Evolutionary conservation across 306 rosid genomes (phyloP), one percentile per base, ranked within the genome.

Genomic region (Hippophae rhamnoides): DNA sequence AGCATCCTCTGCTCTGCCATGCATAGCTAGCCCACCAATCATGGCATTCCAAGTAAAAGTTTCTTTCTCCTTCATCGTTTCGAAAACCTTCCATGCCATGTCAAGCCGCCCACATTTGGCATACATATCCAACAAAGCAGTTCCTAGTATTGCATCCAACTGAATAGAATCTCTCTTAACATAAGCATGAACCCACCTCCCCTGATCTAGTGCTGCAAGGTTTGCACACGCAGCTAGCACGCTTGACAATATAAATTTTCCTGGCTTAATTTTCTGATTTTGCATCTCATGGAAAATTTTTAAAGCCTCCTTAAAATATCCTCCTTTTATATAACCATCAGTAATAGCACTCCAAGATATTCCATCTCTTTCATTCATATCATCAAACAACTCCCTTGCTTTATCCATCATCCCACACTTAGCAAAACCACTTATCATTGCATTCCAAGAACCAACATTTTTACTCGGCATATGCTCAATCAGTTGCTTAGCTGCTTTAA

Each of bases 1-100:
- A 43, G 79, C 84, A 47, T 84, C 82, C 51, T 74, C 77, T 50
- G 82, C 84, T 67, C 74, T 64, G 14, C 90, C 84, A 25, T 84
- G 81, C 54, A 71, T 66, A 51, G 84, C 81, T 43, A 84, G 81
- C 46, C 79, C 84, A 18, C 81, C 73, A 41, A 84, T 84, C 86
- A 81, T 84, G 46, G 90, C 84, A 81, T 84, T 84, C 86, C 87
- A 81, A 47, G 84, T 78, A 10, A 67, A 78, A 40, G 77, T 69
- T 61, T 84, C 78, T 64, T 61, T 84, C 47, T 48, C 71, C 52
- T 49, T 52, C 61, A 84, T 53, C 6, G 68, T 74, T 64, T 78
- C 81, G 47, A 84, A 84, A 51, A 84, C 86, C 63, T 81, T 69
- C 86, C 90, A 70, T 4, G 86, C 90, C 77, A 68, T 75, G 71